Base-by-base conservation (phyloP, 106 monocot species). In the Allium sativum region DNA sequence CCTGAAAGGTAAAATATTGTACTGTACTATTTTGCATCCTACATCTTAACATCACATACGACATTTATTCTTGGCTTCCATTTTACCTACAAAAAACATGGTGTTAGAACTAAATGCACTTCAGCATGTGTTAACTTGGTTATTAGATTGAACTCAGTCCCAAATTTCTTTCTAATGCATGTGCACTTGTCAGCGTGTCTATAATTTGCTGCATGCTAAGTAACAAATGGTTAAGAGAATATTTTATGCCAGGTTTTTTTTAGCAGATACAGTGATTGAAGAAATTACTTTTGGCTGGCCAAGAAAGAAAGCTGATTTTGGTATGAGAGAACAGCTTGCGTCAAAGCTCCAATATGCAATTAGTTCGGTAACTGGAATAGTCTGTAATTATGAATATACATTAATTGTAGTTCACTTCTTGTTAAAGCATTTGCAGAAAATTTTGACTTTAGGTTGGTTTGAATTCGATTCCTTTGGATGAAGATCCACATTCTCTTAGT, bases 231-330 rank as follows among this genome's bases (percentile, higher is more conserved):
- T 5, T 31, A 31, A 31, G 1, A 31, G 31, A 31, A 12, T 40
- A 4, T 58, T 61, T 8, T 56, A 42, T 43, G 42, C 5, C 65
- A 96, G 95, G 78, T 96, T 82, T 69, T 96, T 96, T 67, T 68
- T 96, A 58, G 87, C 95, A 5, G 95, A 96, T 75, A 90, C 84
- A 20, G 67, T 96, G 10, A 69, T 87, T 71, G 95, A 96, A 20
- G 95, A 96, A 87, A 62, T 96, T 48, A 96, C 87, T 12, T 96
- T 96, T 82, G 95, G 95, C 15, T 96, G 84, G 95, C 95, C 95
- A 65, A 87, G 77, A 68, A 76, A 82, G 69, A 96, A 78, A 62
- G 76, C 82, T 68, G 79, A 84, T 18, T 31, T 65, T 53, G 50
- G 62, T 70, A 44, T 68, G 21, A 87, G 70, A 65, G 84, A 96